Evolutionary conservation across 495 filamentous ascomycete genomes (phyloP), one percentile per base, ranked within the genome.

Genomic region (Hypoxylon perforatum): DNA sequence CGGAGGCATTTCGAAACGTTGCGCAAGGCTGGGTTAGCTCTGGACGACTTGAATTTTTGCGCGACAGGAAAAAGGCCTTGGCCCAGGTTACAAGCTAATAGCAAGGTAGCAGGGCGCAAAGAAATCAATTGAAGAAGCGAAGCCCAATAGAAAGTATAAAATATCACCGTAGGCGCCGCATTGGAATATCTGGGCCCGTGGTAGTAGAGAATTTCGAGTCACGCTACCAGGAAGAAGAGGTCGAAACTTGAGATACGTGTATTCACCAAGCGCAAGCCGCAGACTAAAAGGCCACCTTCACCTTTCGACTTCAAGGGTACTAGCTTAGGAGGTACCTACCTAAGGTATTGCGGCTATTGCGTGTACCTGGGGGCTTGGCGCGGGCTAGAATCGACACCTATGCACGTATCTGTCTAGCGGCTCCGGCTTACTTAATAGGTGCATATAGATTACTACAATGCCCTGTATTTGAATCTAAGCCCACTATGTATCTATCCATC

Each of bases 1-100:
- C 30, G 84, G 71, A 61, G 87, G 77, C 87, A 89, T 89, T 33
- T 67, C 36, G 75, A 30, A 35, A 55, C 21, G 42, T 61, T 69
- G 59, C 57, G 62, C 47, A 69, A 46, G 17, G 1, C 21, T 18
- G 17, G 4, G 30, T n/a, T 9, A 33, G 30, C 30, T 33, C 28
- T 42, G 35, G 46, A 46, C 36, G 41, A 45, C n/a, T 61, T 52
- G 49, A 56, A 57, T 64, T 70, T 52, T 23, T 66, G 51, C 56
- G 63, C 57, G 57, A 61, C 45, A 15, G 38, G 22, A 52, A 21
- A 25, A 47, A 41, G 19, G 30, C 21, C 51, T 25, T 42, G 30
- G 23, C 19, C 3, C 30, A 18, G 35, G 50, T 23, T 48, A 48
- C 28, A 2, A 44, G 41, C 41, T 18, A 1, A 9, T 17, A 25